Evolutionary conservation across 2,329 filamentous ascomycete genomes (phyloP), one percentile per base, ranked within the genome.

Genomic region (Talaromyces sp.): DNA sequence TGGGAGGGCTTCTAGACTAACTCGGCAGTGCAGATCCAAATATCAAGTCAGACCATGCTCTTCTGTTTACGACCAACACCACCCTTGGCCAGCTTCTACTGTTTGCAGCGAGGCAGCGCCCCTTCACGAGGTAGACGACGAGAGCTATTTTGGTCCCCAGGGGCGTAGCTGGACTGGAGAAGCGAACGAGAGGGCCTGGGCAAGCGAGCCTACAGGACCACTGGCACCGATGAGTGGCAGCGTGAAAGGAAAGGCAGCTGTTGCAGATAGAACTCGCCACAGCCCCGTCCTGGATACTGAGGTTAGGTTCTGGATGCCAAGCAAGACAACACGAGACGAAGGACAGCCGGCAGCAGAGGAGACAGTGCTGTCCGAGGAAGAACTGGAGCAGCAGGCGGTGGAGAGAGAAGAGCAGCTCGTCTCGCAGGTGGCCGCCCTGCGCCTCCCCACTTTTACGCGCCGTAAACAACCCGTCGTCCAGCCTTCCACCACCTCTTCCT

Each of bases 81-180:
- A 56, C 16, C 51, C 44, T 1, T 62, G 61, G 61, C 61, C 61
- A 2, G 57, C 58, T 31, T 52, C 59, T 42, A 62, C 61, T 47
- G 40, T 51, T 6, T 59, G 52, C 33, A 62, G 61, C 51, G 56
- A 53, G 18, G 50, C 34, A 18, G 27, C 12, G 2, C 23, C 50
- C 7, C 3, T 28, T 18, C 28, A 30, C 28, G 50, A 53, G 50
- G 50, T 12, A 14, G 50, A 31, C 3, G 50, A 31, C 12, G 10
- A 10, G 9, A 53, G 30, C 7, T 27, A 12, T 1, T 3, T 30
- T 5, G 12, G 12, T 30, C n/a, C 40, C 7, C 6, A 2, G 7
- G 16, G 12, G 8, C n/a, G 4, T 23, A 1, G 16, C 18, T 27
- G 44, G 44, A 18, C 44, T 18, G 44, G 44, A 9, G n/a, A 4